These are phyloP conservation scores for Lizonia empirigonia DNA, from an alignment of 2,329 filamentous ascomycete species.

Conservation along the genomic window DNA sequence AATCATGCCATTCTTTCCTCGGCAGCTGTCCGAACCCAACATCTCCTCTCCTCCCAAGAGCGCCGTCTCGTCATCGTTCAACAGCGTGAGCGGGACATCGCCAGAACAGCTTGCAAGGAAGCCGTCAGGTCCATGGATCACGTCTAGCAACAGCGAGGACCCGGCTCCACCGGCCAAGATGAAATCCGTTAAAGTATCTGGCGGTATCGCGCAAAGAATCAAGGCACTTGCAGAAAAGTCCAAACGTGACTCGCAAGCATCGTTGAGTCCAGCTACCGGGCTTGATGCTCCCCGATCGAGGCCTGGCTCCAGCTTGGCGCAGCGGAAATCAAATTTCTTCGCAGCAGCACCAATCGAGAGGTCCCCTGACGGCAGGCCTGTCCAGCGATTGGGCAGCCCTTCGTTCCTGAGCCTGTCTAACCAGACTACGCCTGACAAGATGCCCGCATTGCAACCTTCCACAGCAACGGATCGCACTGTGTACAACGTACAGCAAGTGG, in stretches of 20 bases:
- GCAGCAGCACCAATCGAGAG: slow-evolving; percentile 38
- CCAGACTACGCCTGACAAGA: slow-evolving; percentile 38
- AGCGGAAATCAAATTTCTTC: slow-evolving; percentile 49
- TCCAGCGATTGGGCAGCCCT: slow-evolving; percentile 39
- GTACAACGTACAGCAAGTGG: slow-evolving; percentile 49
- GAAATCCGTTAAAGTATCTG: slow-evolving; percentile 83
- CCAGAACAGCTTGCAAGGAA: slow-evolving; percentile 38
- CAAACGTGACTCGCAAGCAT: slow-evolving; percentile 53
- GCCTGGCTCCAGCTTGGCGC: slow-evolving; percentile 39
- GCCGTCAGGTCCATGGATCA: slow-evolving; percentile 40
- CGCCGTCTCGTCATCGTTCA: slow-evolving; percentile 48
- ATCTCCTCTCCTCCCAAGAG: slow-evolving; percentile 32
- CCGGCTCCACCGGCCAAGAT: slow-evolving; percentile 40
- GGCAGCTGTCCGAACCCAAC: slow-evolving; percentile 31
- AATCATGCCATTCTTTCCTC: slow-evolving; percentile 67
- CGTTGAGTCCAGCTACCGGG: slow-evolving; percentile 27
- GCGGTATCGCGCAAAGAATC: slow-evolving; percentile 91
- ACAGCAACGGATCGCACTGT: slow-evolving; percentile 36
- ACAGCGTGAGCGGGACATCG: slow-evolving; percentile 30
- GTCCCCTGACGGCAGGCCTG: slow-evolving; percentile 32
- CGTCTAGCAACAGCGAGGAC: slow-evolving; percentile 10
- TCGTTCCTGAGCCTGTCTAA: slow-evolving; percentile 34
- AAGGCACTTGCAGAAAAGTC: slow-evolving; percentile 85
- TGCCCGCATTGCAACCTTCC: slow-evolving; percentile 20
- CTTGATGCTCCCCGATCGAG: slow-evolving; percentile 17